These are phyloP conservation scores for Pythium coloratum DNA, from an alignment of 352 stramenopile genomes.

Conservation along the genomic window DNA sequence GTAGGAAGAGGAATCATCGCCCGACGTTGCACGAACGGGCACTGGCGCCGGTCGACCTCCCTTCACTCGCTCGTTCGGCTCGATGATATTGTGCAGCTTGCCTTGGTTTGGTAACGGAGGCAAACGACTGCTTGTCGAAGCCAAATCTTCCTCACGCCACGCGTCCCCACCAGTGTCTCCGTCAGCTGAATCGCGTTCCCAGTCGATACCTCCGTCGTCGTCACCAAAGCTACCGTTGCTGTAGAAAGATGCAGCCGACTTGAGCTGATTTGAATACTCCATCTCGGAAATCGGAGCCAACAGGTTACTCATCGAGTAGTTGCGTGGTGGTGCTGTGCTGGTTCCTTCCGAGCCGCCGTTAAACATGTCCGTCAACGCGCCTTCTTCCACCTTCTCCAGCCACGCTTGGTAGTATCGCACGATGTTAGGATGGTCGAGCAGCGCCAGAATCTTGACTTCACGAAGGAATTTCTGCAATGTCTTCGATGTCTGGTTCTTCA, in stretches of 20 bases:
- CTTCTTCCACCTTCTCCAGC: conserved; percentile 85
- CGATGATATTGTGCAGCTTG: conserved; percentile 12
- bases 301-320: conserved; percentile 78
- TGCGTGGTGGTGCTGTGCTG: conserved; percentile 34
- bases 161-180: conserved; percentile 27
- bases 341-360: conserved; percentile 13
- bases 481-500: conserved; percentile 88
- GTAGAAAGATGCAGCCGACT: conserved; percentile 42
- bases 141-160: conserved; percentile 26
- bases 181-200: conserved; percentile 63
- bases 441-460: conserved; percentile 92
- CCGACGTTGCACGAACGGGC: conserved; percentile 10
- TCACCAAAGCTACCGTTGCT: conserved; percentile 49
- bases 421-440: conserved; percentile 93
- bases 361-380: conserved; percentile 6
- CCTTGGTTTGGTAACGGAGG: background rate
- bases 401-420: conserved; percentile 92
- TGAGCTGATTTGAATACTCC: conserved; percentile 59
- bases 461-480: conserved; percentile 92
- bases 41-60: no score
- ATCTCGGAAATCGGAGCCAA: conserved; percentile 67
- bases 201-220: conserved; percentile 74
- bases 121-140: background rate
- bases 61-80: conserved; percentile 21
- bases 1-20: conserved; percentile 52